Evolutionary conservation across 2,329 filamentous ascomycete species (phyloP).

Genomic region (Aspergillus felis): DNA sequence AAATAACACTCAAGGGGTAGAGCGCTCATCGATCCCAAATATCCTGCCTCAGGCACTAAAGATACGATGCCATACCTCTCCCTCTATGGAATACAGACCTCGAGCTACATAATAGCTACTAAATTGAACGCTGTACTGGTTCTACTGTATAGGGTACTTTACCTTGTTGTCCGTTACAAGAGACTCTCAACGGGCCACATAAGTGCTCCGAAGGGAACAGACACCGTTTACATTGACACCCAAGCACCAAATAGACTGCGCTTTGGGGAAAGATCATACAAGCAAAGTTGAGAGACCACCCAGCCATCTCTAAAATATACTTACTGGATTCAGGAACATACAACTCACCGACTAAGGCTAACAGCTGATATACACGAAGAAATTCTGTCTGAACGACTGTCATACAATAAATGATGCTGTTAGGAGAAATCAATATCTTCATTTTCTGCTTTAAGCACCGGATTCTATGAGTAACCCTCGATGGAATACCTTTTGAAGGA

Average conservation of each 20-base stretch:
- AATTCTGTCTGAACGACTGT: too few relatives aligned
- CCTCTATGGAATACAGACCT: not conserved
- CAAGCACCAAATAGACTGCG: too few relatives aligned
- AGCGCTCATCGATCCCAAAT: not conserved
- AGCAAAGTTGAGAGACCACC: too few relatives aligned
- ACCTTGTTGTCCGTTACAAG: not conserved
- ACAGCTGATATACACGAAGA: too few relatives aligned
- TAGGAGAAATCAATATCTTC: not conserved
- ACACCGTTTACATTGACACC: too few relatives aligned
- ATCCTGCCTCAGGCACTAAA: not conserved
- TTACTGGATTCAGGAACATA: too few relatives aligned
- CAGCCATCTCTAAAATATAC: too few relatives aligned
- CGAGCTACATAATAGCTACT: not conserved
- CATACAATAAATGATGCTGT: too few relatives aligned
- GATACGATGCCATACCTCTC: not conserved
- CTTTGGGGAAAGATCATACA: too few relatives aligned
- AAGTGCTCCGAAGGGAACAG: not conserved
- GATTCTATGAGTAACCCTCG: not conserved
- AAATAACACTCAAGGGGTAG: too few relatives aligned
- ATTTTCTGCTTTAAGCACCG: conserved; percentile 2
- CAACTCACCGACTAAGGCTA: too few relatives aligned
- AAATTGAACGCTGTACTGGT: not conserved
- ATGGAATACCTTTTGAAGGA: not conserved
- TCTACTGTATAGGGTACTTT: not conserved
- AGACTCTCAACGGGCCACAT: not conserved